Evolutionary conservation across 257 asterid genomes (phyloP).

Genomic region (Solanum lycopersicoides): DNA sequence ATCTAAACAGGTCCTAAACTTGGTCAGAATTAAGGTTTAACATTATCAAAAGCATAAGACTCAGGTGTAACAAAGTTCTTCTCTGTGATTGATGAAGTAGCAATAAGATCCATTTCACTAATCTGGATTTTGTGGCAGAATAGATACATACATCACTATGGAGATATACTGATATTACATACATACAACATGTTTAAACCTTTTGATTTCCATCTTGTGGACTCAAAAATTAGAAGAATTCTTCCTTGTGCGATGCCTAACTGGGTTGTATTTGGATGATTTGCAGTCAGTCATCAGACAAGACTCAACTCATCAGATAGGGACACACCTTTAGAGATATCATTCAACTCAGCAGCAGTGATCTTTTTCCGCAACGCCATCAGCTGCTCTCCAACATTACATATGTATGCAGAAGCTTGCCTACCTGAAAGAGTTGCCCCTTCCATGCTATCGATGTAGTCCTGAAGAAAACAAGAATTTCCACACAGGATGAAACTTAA

Average conservation of each 20-base stretch:
- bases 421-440: slow-evolving; percentile 97
- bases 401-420: slow-evolving; percentile 84
- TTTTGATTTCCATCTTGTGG: background rate
- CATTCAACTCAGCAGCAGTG: slow-evolving; percentile 9
- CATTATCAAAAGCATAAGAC: too few relatives aligned
- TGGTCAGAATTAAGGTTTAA: too few relatives aligned
- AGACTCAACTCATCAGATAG: slow-evolving; percentile 46
- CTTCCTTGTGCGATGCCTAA: background rate
- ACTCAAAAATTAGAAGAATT: background rate
- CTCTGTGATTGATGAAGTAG: background rate
- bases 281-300: slow-evolving; percentile 19
- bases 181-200: background rate
- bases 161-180: background rate
- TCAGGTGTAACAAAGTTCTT: background rate
- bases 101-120: background rate
- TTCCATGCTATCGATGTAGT: slow-evolving; percentile 99
- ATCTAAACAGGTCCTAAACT: too few relatives aligned
- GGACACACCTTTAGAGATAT: slow-evolving; percentile 10
- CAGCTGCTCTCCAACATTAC: slow-evolving; percentile 76
- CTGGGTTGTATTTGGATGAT: background rate
- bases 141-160: background rate
- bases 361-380: slow-evolving; percentile 42
- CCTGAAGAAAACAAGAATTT: slow-evolving; percentile 31
- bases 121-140: background rate
- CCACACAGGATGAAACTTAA: background rate